Evolutionary conservation across 176 grass and related monocot genomes (phyloP).

Genomic region (Metroxylon sagu): DNA sequence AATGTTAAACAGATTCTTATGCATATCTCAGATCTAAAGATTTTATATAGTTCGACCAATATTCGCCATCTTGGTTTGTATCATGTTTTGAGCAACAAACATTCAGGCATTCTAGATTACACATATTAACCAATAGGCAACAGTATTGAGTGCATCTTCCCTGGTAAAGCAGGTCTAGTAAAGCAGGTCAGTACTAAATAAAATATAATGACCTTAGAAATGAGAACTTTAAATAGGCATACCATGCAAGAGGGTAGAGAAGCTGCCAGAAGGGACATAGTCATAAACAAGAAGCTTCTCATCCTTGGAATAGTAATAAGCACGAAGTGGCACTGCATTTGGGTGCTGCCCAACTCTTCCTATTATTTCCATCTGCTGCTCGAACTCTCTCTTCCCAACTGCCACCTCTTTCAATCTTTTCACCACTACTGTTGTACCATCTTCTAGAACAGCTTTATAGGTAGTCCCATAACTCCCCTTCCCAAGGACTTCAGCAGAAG

Average conservation of each 20-base stretch:
- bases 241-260: constrained; percentile 9
- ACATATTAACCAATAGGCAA: too few relatives aligned
- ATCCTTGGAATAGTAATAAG: constrained; percentile 17
- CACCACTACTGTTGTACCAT: constrained; percentile 6
- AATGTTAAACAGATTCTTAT: too few relatives aligned
- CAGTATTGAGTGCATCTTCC: too few relatives aligned
- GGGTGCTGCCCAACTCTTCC: constrained; percentile 1
- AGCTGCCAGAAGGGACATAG: constrained; percentile 7
- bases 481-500: constrained; percentile 14
- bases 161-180: too few relatives aligned
- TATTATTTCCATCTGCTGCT: constrained; percentile 11
- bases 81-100: too few relatives aligned
- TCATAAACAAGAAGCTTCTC: constrained; percentile 12
- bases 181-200: too few relatives aligned
- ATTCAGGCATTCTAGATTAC: too few relatives aligned
- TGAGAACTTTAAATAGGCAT: background rate
- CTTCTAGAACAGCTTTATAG: constrained; percentile 16
- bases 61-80: too few relatives aligned
- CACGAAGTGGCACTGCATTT: constrained; percentile 2
- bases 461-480: constrained; percentile 1
- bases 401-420: constrained; percentile 7
- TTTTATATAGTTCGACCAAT: too few relatives aligned
- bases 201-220: too few relatives aligned
- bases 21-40: too few relatives aligned
- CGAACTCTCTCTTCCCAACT: constrained; percentile 10